Base-by-base conservation (phyloP, 1,139 yeast genomes). In the Candida glucosophila region DNA sequence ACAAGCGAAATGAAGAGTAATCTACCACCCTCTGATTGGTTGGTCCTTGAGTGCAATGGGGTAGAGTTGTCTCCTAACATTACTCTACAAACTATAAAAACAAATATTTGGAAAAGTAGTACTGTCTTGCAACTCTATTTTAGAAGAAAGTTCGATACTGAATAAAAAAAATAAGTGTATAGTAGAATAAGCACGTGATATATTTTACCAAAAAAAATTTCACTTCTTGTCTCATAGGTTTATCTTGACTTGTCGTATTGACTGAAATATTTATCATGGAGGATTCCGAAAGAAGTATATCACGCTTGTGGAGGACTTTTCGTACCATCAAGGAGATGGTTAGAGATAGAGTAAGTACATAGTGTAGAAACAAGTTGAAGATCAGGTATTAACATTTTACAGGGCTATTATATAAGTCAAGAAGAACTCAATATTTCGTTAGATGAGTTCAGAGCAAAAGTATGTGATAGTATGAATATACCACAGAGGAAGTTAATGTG, bases 301-400 rank as follows among this genome's bases (percentile, higher is more conserved):
- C 96, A 34, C 79, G 94, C 49, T 70, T 90, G 47, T 90, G 95
- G 93, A 77, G 97, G 58, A 79, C 93, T 19, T 85, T 74, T 61
- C 76, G 74, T 49, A 90, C 98, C 38, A 80, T 88, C 41, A 90
- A 90, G 65, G 98, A 90, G 65, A 79, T 90, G 86, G 97, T 86
- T 36, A 68, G 77, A 41, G 98, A 90, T 55, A 76, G 97, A 49
- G 55, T 32, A 32, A 22, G 33, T 31, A 17, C 19, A 16, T 5
- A 7, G 7, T 21, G 14, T 8, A 13, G 23, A 7, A 6, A 39
- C 19, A 12, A 24, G n/a, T n/a, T n/a, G 18, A 10, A 26, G 15
- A 23, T 19, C 14, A 20, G 22, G 19, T 19, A 17, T 6, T 13
- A 21, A 26, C 15, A 12, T 13, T 27, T 13, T n/a, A 20, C 32